Percentiles rank a stretch among this genome's conserved stretches.
Conservation (phyloP, 23 red algal species). For the Gracilaria domingensis region DNA sequence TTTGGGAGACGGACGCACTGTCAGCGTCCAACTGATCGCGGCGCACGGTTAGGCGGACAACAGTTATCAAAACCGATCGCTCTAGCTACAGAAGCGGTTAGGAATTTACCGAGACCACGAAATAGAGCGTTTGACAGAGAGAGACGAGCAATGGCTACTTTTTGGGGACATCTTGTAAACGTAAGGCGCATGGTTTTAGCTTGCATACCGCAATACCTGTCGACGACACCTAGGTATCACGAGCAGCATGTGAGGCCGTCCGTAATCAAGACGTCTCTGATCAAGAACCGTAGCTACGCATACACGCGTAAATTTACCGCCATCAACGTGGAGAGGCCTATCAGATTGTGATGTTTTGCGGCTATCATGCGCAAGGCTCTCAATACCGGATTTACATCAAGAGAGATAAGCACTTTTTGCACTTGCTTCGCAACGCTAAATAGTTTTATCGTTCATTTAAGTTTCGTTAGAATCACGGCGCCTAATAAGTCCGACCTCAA, state of each 20-base stretch:
- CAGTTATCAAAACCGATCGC: not conserved
- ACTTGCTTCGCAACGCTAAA: too few species aligned
- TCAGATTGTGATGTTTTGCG: too few species aligned
- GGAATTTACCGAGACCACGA: not conserved
- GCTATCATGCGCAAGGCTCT: too few species aligned
- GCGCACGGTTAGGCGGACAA: not conserved
- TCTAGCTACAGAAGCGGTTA: slow-evolving; percentile 1
- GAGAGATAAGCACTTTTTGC: too few species aligned
- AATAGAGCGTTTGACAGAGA: not conserved
- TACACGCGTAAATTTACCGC: not conserved
- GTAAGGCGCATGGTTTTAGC: not conserved
- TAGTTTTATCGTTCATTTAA: too few species aligned
- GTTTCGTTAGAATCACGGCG: too few species aligned
- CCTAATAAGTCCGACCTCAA: too few species aligned
- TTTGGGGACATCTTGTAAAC: not conserved
- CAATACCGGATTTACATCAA: too few species aligned
- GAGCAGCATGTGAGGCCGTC: not conserved
- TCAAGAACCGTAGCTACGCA: not conserved
- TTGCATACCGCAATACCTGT: slow-evolving; percentile 16
- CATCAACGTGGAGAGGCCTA: too few species aligned
- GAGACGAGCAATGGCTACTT: slow-evolving; percentile 18
- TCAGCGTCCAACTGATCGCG: not conserved
- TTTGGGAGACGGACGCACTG: not conserved
- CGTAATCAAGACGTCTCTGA: not conserved
- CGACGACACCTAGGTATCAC: slow-evolving; percentile 30